These are phyloP conservation scores for Phylloporus arenicola DNA, from an alignment of 768 basidiomycete genomes.

Conservation along the genomic window DNA sequence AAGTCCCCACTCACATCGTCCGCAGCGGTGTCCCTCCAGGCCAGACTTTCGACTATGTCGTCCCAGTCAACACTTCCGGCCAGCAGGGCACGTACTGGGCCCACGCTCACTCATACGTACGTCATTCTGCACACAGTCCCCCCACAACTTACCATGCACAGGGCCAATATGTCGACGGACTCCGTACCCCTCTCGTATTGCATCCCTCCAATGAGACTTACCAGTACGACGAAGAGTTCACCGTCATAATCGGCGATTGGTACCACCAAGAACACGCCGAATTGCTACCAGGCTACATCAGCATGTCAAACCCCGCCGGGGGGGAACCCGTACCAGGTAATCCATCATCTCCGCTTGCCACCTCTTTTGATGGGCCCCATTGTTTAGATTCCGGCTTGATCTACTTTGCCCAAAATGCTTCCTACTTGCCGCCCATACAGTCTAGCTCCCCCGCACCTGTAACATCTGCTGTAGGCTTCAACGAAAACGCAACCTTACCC, in stretches of 20 bases:
- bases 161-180: slow-evolving; percentile 91
- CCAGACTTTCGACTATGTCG: slow-evolving; percentile 63
- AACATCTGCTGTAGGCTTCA: slow-evolving; percentile 68
- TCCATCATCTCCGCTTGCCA: background rate
- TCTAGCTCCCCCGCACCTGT: slow-evolving; percentile 43
- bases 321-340: slow-evolving; percentile 84
- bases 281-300: slow-evolving; percentile 65
- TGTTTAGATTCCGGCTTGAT: slow-evolving; percentile 67
- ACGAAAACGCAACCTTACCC: slow-evolving; percentile 77
- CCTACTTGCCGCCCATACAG: slow-evolving; percentile 59
- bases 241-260: slow-evolving; percentile 85
- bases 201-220: slow-evolving; percentile 63
- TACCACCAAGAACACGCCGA: slow-evolving; percentile 72
- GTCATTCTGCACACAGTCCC: background rate
- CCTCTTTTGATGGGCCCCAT: background rate
- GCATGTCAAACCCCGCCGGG: slow-evolving; percentile 70
- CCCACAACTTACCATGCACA: slow-evolving; percentile 19
- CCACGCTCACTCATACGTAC: slow-evolving; percentile 56
- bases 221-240: slow-evolving; percentile 86
- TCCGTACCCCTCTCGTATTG: slow-evolving; percentile 81
- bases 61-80: slow-evolving; percentile 61
- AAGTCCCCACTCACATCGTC: background rate
- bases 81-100: slow-evolving; percentile 84
- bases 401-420: slow-evolving; percentile 73
- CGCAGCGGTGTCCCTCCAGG: slow-evolving; percentile 74